Conservation (phyloP, 768 basidiomycete species). For the Agaricus subrufescens region DNA sequence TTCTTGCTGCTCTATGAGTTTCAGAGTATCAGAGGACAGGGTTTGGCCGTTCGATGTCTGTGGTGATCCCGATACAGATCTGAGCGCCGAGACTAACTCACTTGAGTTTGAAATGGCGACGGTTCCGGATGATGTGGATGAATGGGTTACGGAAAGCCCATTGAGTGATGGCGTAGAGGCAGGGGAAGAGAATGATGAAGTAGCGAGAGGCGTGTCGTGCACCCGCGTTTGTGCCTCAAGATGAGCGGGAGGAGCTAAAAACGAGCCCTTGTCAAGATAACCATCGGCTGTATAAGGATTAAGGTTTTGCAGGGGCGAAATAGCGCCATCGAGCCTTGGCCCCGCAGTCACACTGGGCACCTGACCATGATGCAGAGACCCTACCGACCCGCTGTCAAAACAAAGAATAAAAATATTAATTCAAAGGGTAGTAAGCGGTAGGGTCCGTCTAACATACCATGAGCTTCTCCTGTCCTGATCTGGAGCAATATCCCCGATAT, state of each 20-base stretch:
- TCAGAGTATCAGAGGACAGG: not conserved
- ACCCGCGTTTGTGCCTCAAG: not conserved
- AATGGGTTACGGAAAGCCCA: not conserved
- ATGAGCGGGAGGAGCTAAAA: not conserved
- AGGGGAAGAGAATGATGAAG: slow-evolving; percentile 1
- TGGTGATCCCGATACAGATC: not conserved
- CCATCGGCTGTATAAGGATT: slow-evolving; percentile 1
- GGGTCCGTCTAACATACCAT: not conserved
- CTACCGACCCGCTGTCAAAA: slow-evolving; percentile 8
- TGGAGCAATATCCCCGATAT: slow-evolving; percentile 21
- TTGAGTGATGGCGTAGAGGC: slow-evolving; percentile 5
- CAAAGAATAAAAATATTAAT: not conserved
- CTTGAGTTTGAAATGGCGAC: not conserved
- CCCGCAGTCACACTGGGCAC: not conserved
- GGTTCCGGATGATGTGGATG: not conserved
- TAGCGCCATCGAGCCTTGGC: not conserved
- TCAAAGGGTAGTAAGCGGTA: not conserved
- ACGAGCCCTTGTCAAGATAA: slow-evolving; percentile 4
- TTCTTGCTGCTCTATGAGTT: not conserved
- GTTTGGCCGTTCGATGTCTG: not conserved
- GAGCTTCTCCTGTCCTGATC: slow-evolving; percentile 6
- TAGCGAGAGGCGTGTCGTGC: not conserved
- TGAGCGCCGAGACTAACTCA: not conserved
- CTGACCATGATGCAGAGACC: not conserved
- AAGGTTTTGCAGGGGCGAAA: slow-evolving; percentile 1